Percentiles rank a stretch among this genome's conserved stretches.
Evolutionary conservation across 179 eudicot species (phyloP).

Genomic region (Gypsophila paniculata): DNA sequence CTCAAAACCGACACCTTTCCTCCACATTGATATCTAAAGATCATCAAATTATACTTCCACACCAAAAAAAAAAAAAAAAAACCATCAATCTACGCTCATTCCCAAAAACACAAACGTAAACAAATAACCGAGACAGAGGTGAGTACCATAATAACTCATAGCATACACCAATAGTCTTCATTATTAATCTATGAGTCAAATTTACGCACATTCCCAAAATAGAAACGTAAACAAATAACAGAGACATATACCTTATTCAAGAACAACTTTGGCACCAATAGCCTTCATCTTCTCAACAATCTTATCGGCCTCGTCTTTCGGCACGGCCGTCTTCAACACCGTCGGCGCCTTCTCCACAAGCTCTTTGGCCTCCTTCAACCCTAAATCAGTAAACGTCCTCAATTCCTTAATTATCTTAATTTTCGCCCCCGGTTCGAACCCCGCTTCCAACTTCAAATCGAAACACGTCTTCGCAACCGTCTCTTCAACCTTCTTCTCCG

Average conservation of each 20-base stretch:
- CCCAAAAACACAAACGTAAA: too few relatives aligned
- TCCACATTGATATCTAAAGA: too few relatives aligned
- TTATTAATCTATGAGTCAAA: too few relatives aligned
- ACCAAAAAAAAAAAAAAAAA: too few relatives aligned
- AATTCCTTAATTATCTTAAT: constrained; percentile 94
- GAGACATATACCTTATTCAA: constrained; percentile 59
- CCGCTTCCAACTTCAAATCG: constrained; percentile 87
- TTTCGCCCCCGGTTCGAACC: constrained; percentile 66
- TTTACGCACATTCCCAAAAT: too few relatives aligned
- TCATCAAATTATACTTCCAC: too few relatives aligned
- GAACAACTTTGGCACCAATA: constrained; percentile 44
- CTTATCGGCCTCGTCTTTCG: constrained; percentile 87
- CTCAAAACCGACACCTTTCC: too few relatives aligned
- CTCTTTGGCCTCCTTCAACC: constrained; percentile 93
- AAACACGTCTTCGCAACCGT: constrained; percentile 62
- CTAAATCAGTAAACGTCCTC: constrained; percentile 74
- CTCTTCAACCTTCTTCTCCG: neutral
- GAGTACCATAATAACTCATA: too few relatives aligned
- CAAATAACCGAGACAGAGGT: too few relatives aligned
- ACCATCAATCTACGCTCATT: too few relatives aligned
- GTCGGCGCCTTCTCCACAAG: constrained; percentile 93
- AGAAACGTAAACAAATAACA: too few relatives aligned
- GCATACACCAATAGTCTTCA: too few relatives aligned
- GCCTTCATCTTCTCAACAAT: constrained; percentile 39
- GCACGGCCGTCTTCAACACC: constrained; percentile 73